These are phyloP conservation scores for Lagerstroemia speciosa DNA, from an alignment of 345 rosid genomes.

Conservation along the genomic window DNA sequence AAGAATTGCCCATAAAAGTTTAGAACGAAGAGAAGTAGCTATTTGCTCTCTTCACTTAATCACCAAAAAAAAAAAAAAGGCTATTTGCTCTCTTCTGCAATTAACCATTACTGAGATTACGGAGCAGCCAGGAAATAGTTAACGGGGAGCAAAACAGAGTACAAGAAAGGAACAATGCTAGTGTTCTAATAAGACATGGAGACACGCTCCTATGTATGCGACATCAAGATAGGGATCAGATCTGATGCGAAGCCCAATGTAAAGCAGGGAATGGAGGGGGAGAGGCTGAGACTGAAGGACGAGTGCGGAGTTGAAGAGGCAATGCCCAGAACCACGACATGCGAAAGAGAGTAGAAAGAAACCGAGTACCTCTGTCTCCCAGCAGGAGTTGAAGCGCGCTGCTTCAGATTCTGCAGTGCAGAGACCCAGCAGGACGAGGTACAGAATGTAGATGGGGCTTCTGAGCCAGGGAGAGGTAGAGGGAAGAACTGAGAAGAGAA, in stretches of 20 bases:
- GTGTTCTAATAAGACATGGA: too few species aligned
- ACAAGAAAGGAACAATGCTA: too few species aligned
- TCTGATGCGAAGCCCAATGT: not conserved
- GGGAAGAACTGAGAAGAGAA: too few species aligned
- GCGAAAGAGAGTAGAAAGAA: not conserved
- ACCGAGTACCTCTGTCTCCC: not conserved
- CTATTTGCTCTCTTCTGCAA: not conserved
- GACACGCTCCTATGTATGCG: too few species aligned
- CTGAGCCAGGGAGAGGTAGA: not conserved
- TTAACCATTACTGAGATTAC: not conserved
- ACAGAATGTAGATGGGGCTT: not conserved
- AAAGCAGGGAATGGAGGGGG: not conserved
- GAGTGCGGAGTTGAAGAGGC: not conserved
- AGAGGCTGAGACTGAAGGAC: slow-evolving; percentile 1
- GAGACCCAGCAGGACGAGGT: not conserved
- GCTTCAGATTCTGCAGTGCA: not conserved
- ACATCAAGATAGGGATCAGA: not conserved
- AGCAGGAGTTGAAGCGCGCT: not conserved
- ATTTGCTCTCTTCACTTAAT: not conserved
- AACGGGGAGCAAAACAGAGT: not conserved
- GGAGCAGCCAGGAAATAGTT: not conserved
- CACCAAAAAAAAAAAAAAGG: too few species aligned
- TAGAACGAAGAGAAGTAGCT: not conserved
- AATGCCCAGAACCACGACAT: not conserved
- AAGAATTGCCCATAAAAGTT: not conserved